Conservation (phyloP, 2,329 filamentous ascomycete genomes). For the Cadophora sp. region DNA sequence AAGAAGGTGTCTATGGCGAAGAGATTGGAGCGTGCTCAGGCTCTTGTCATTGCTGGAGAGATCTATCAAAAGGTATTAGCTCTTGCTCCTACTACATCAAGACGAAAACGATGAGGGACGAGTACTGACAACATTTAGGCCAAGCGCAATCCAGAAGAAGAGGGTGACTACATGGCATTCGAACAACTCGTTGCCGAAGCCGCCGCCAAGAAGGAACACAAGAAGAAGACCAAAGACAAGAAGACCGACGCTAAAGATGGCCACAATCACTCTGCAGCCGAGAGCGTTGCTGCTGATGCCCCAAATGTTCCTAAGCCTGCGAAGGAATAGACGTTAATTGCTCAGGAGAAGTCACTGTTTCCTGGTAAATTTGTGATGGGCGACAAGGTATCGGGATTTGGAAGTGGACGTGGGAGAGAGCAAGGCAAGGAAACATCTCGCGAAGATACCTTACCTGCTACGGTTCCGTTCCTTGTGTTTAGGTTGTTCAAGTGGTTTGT, state of each 20-base stretch:
- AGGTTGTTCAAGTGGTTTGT: not conserved
- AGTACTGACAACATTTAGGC: slow-evolving; percentile 60
- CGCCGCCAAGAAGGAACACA: slow-evolving; percentile 88
- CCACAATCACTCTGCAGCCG: slow-evolving; percentile 35
- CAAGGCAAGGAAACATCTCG: not conserved
- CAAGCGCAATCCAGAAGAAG: slow-evolving; percentile 88
- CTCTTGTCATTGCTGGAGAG: slow-evolving; percentile 85
- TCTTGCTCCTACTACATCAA: not conserved
- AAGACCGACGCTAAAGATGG: slow-evolving; percentile 47
- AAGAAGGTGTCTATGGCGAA: slow-evolving; percentile 83
- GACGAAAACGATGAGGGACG: no score
- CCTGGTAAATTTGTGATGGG: not conserved
- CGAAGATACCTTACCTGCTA: not conserved
- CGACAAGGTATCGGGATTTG: not conserved
- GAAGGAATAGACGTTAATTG: not conserved
- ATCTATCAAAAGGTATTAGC: slow-evolving; percentile 81
- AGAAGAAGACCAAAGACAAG: slow-evolving; percentile 70
- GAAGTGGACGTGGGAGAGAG: not conserved
- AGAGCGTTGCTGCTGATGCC: slow-evolving; percentile 45
- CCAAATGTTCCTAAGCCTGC: slow-evolving; percentile 48
- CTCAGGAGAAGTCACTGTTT: not conserved
- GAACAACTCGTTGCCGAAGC: slow-evolving; percentile 98
- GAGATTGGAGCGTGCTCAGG: slow-evolving; percentile 88
- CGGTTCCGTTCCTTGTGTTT: not conserved
- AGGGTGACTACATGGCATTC: slow-evolving; percentile 98